Percentiles rank a stretch among this genome's conserved stretches.
Evolutionary conservation across 2,329 filamentous ascomycete species (phyloP).

Genomic region (Penicillium expansum): DNA sequence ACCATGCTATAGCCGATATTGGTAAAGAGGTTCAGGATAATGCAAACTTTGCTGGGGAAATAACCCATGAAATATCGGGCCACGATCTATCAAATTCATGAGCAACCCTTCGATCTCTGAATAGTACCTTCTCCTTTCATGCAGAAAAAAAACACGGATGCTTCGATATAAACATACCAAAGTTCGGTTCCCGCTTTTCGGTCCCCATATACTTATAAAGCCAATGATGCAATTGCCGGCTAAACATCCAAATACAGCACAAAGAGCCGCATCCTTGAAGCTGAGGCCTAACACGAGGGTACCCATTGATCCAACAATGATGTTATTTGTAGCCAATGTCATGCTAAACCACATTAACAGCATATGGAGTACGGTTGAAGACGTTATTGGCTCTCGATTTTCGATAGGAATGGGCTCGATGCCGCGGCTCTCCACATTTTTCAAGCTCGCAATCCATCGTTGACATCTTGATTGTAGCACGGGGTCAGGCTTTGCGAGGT

Average conservation of each 20-base stretch:
- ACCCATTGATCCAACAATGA: conserved; percentile 44
- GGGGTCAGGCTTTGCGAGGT: conserved; percentile 9
- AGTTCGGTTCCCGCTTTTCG: conserved; percentile 43
- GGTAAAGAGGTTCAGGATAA: conserved; percentile 42
- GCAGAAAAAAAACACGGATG: background rate
- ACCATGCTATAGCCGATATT: conserved; percentile 46
- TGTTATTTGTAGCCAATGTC: conserved; percentile 42
- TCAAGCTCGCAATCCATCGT: conserved; percentile 26
- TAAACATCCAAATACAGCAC: conserved; percentile 39
- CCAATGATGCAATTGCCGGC: conserved; percentile 36
- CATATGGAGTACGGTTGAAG: conserved; percentile 31
- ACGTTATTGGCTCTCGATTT: conserved; percentile 26
- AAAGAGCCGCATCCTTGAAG: conserved; percentile 41
- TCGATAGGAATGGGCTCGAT: conserved; percentile 30
- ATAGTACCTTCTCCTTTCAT: background rate
- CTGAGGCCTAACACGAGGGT: conserved; percentile 41
- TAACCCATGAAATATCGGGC: conserved; percentile 46
- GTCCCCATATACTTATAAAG: conserved; percentile 45
- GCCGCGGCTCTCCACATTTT: conserved; percentile 26
- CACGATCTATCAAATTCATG: conserved; percentile 33
- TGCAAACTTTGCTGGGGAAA: conserved; percentile 42
- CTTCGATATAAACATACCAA: conserved; percentile 30
- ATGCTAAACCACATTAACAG: conserved; percentile 42
- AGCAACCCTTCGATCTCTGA: conserved; percentile 1
- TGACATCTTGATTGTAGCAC: conserved; percentile 18